Evolutionary conservation across 345 rosid genomes (phyloP).

Genomic region (Brassica carinata): DNA sequence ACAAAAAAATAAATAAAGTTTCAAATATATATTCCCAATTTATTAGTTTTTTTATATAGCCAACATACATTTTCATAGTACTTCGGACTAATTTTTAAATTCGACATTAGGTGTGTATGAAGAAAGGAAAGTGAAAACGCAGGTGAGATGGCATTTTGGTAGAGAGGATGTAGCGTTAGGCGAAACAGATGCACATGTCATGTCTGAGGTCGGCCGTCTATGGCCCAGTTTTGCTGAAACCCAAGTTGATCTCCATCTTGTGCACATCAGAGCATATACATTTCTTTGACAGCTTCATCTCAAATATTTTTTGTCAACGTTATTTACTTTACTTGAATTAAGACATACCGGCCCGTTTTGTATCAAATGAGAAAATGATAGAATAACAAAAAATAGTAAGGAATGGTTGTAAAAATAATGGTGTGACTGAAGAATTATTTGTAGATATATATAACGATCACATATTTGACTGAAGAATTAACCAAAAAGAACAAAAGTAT

Average conservation of each 20-base stretch:
- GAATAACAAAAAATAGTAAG: neutral
- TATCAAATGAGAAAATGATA: neutral
- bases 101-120: neutral
- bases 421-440: neutral
- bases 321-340: neutral
- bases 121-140: neutral
- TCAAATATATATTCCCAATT: neutral
- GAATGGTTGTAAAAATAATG: neutral
- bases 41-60: neutral
- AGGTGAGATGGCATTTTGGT: constrained; percentile 19
- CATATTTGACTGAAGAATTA: neutral
- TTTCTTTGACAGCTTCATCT: neutral
- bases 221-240: constrained; percentile 36
- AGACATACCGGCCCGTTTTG: neutral
- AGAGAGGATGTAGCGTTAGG: constrained; percentile 20
- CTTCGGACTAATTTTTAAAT: neutral
- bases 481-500: neutral
- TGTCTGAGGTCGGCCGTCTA: constrained; percentile 31
- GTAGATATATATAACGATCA: neutral
- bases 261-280: neutral
- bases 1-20: neutral
- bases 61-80: neutral
- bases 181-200: constrained; percentile 37
- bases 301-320: neutral
- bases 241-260: constrained; percentile 36